Evolutionary conservation across 108 stramenopile genomes (phyloP), one percentile per base, ranked within the genome.

Genomic region (Cyclotella sp.): DNA sequence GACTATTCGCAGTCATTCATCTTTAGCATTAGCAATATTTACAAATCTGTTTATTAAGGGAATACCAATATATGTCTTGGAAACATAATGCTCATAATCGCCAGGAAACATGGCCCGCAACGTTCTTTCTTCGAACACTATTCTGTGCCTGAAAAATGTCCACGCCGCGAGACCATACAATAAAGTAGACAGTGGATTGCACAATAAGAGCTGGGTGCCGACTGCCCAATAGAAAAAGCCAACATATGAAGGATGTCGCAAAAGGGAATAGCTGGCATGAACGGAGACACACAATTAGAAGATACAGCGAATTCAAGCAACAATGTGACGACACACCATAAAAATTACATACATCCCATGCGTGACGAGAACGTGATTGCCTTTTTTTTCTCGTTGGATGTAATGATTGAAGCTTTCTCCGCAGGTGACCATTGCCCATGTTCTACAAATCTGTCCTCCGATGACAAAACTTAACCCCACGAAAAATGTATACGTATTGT

Each of bases 181-280:
- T 6, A 89, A 30, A 15, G 76, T 62, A 63, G 88, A 87, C 15
- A 96, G 13, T 7, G 78, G 78, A 84, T 98, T 98, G 70, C 92
- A 88, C 30, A 98, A 70, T 19, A 98, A 39, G 6, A 97, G 30
- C 76, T 97, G 98, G 27, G 93, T 95, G 11, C 95, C 97, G 21
- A 98, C 66, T 34, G 88, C 85, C 97, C 97, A 99, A 77, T 95
- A 99, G 66, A 89, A 99, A 86, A 97, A 99, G 29, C 98, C 98
- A 24, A 91, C 81, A 75, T 99, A 99, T 13, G 93, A 93, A 44
- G 97, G 97, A 85, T 99, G 98, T 15, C 98, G 93, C n/a, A 99
- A 75, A 55, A 69, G 75, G 24, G 62, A 68, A 82, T 98, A 98
- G 49, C 86, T 86, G 74, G 49, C 30, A 19, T 14, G 53, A 11